Evolutionary conservation across 352 stramenopile genomes (phyloP), one percentile per base, ranked within the genome.

Genomic region (Pythium brachiatum): DNA sequence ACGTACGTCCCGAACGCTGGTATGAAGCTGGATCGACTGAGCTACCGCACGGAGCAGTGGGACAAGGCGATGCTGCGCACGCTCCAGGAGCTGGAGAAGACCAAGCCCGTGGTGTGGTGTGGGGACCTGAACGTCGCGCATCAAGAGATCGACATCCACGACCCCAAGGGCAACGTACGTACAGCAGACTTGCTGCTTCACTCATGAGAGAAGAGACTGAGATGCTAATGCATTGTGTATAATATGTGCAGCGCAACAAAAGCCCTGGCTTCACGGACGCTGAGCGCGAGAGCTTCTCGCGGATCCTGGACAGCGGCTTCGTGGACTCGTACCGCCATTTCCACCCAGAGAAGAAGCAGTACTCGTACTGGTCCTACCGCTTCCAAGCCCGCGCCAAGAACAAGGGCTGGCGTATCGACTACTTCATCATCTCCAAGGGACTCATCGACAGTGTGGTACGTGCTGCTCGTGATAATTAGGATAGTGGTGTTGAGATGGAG

Each of bases 141-240:
- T 74, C 64, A 95, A 70, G 86, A 95, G 57, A 93, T 95, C 48
- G 86, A 95, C 66, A 95, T 95, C 56, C 86, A 95, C 62, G 82
- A 95, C 72, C 86, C 86, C 38, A 92, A 92, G 63, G 70, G 72
- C 43, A 95, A 95, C 63, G 78, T 87, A 69, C 38, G 72, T 70
- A 5, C 29, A 34, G 29, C 29, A 34, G 29, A 34, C 29, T 8
- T 13, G 16, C 7, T 48, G 12, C 43, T 21, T 60, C 23, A n/a
- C n/a, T n/a, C n/a, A n/a, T n/a, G n/a, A n/a, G n/a, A n/a, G n/a
- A n/a, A n/a, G n/a, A n/a, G 36, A 44, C 12, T 44, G 12, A 21
- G 36, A n/a, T 44, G 18, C 36, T 44, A 20, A 44, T 20, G 12
- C 5, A 44, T n/a, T 21, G 54, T 21, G 43, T 29, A 38, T 21